Evolutionary conservation across 2,329 filamentous ascomycete species (phyloP).

Genomic region (Calonectria leucothoes): DNA sequence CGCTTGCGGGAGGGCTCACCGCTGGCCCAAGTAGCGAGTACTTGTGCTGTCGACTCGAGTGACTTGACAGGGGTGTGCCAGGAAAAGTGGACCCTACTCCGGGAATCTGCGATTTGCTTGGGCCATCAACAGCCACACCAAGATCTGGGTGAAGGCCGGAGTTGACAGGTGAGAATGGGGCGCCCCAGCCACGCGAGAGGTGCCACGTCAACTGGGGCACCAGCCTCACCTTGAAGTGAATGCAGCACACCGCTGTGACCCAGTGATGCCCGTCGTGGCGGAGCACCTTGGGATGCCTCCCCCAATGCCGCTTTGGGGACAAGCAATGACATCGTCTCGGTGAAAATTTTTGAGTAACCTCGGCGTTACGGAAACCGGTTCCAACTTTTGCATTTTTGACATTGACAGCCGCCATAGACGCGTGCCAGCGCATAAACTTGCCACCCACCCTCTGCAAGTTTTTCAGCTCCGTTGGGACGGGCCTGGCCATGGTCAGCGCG

Average conservation of each 20-base stretch:
- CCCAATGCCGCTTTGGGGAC: conserved; percentile 36
- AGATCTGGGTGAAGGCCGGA: conserved; percentile 25
- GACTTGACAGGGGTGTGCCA: conserved; percentile 41
- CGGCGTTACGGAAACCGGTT: conserved; percentile 37
- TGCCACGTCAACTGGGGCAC: conserved; percentile 57
- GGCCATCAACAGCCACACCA: conserved; percentile 33
- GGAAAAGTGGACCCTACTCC: conserved; percentile 21
- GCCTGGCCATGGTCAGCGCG: conserved; percentile 4
- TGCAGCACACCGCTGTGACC: conserved; percentile 34
- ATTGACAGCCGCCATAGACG: conserved; percentile 34
- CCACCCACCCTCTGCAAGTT: conserved; percentile 37
- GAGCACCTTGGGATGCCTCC: conserved; percentile 48
- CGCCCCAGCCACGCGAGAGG: conserved; percentile 47
- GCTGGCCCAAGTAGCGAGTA: conserved; percentile 42
- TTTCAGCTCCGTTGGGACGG: conserved; percentile 38
- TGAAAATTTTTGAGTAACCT: conserved; percentile 29
- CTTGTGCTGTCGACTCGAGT: conserved; percentile 41
- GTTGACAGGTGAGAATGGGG: conserved; percentile 35
- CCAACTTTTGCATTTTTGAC: conserved; percentile 25
- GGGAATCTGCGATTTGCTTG: conserved; percentile 36
- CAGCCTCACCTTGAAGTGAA: conserved; percentile 50
- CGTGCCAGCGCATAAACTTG: conserved; percentile 40
- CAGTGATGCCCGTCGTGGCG: conserved; percentile 49
- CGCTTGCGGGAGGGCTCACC: conserved; percentile 34
- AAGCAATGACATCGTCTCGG: conserved; percentile 17